Evolutionary conservation across 2,329 filamentous ascomycete species (phyloP).

Genomic region (Microsporum ferrugineum): DNA sequence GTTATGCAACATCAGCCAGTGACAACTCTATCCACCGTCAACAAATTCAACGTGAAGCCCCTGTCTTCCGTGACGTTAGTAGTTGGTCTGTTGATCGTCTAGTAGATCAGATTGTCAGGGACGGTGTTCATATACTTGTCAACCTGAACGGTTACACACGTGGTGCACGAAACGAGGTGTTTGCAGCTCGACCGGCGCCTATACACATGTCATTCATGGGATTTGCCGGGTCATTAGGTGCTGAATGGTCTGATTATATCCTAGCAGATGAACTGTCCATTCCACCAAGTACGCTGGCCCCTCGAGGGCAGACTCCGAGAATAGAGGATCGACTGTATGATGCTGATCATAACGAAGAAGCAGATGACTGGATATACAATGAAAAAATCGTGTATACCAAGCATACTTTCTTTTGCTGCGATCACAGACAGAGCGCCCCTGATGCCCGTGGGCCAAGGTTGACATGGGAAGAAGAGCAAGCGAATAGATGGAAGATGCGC

Average conservation of each 20-base stretch:
- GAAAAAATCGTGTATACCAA: slow-evolving; percentile 93
- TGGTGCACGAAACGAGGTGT: slow-evolving; percentile 93
- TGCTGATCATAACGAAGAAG: slow-evolving; percentile 55
- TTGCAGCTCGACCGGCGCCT: slow-evolving; percentile 83
- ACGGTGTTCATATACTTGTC: slow-evolving; percentile 86
- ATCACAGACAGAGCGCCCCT: slow-evolving; percentile 80
- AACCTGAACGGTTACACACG: slow-evolving; percentile 98
- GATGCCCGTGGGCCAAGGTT: slow-evolving; percentile 55
- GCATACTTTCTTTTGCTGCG: slow-evolving; percentile 96
- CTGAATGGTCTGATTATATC: slow-evolving; percentile 98
- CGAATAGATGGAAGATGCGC: slow-evolving; percentile 78
- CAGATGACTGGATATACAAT: slow-evolving; percentile 81
- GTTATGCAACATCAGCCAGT: slow-evolving; percentile 87
- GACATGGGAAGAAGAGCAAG: slow-evolving; percentile 75
- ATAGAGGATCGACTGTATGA: slow-evolving; percentile 56
- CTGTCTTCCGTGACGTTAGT: slow-evolving; percentile 80
- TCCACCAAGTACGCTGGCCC: slow-evolving; percentile 67
- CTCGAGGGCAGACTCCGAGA: slow-evolving; percentile 62
- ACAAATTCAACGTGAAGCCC: slow-evolving; percentile 87
- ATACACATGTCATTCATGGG: slow-evolving; percentile 99
- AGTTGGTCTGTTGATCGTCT: slow-evolving; percentile 74
- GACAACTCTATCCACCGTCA: slow-evolving; percentile 80
- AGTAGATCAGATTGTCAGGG: slow-evolving; percentile 72
- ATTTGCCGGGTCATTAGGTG: slow-evolving; percentile 87
- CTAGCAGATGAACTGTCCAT: slow-evolving; percentile 82